phyloP scores from a whole-genome alignment of 768 basidiomycete species.

The Macrolepiota fuliginosa region DNA sequence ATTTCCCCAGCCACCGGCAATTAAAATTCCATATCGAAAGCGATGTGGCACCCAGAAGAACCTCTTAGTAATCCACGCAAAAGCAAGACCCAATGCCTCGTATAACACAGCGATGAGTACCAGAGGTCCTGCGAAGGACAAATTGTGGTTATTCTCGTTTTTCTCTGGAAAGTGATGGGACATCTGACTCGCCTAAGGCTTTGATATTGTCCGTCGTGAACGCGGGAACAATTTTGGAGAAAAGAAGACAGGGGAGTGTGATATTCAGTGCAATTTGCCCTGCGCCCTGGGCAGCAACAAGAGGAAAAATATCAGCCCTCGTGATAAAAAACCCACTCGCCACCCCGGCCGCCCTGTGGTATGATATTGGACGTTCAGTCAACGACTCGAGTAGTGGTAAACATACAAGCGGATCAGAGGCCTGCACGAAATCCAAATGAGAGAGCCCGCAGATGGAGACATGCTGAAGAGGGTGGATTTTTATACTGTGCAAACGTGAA shows the following conservation, averaged over 20 bases:
- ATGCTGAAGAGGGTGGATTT: not conserved
- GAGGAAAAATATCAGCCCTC: slow-evolving; percentile 58
- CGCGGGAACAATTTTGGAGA: slow-evolving; percentile 70
- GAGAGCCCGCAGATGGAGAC: slow-evolving; percentile 31
- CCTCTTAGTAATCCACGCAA: slow-evolving; percentile 55
- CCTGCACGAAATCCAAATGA: slow-evolving; percentile 63
- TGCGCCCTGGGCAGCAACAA: slow-evolving; percentile 53
- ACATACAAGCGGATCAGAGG: slow-evolving; percentile 60
- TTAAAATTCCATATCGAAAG: slow-evolving; percentile 68
- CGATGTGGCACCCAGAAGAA: slow-evolving; percentile 78
- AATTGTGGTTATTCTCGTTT: not conserved
- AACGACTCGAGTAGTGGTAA: not conserved
- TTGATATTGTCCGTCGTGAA: slow-evolving; percentile 56
- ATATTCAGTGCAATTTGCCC: slow-evolving; percentile 67
- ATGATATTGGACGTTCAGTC: not conserved
- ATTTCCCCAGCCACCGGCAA: slow-evolving; percentile 70
- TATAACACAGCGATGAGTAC: slow-evolving; percentile 61
- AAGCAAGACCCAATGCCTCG: slow-evolving; percentile 47
- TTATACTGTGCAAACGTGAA: not conserved
- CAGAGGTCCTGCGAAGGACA: slow-evolving; percentile 49
- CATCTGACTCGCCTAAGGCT: slow-evolving; percentile 41
- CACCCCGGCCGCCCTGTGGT: slow-evolving; percentile 49
- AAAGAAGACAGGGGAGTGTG: slow-evolving; percentile 60
- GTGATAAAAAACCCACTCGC: slow-evolving; percentile 56
- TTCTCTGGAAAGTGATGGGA: not conserved